Evolutionary conservation across 139 green algal genomes (phyloP).

Genomic region (Tetratostichococcus sp.): DNA sequence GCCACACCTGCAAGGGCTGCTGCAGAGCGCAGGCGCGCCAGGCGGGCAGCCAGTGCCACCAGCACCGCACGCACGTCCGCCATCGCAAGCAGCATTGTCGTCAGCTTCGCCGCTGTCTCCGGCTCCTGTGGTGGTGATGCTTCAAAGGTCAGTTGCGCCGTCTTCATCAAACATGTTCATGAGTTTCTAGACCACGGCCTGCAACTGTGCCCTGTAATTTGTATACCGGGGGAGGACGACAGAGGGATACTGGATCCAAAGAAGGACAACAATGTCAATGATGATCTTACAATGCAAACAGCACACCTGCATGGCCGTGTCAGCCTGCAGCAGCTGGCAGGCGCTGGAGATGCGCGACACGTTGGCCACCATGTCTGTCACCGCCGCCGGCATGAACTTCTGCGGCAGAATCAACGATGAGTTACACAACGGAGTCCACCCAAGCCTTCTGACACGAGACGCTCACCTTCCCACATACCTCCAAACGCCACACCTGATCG

Average conservation of each 20-base stretch:
- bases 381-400: slow-evolving; percentile 2
- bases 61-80: slow-evolving; percentile 64
- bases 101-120: slow-evolving; percentile 20
- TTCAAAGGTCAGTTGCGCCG: too few species aligned
- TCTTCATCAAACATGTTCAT: too few species aligned
- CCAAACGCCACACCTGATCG: neutral
- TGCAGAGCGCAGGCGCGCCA: slow-evolving; percentile 71
- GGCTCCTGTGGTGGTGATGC: neutral
- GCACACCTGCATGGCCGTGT: neutral
- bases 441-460: neutral
- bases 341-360: slow-evolving; percentile 46
- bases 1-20: slow-evolving; percentile 42
- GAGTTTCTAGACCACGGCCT: too few species aligned
- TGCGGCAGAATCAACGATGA: neutral
- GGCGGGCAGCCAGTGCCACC: slow-evolving; percentile 76
- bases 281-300: neutral
- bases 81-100: slow-evolving; percentile 69
- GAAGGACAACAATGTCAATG: neutral
- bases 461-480: neutral
- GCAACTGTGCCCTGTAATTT: too few species aligned
- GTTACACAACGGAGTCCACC: neutral
- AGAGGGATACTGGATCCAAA: too few species aligned
- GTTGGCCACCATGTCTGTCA: slow-evolving; percentile 37
- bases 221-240: too few species aligned
- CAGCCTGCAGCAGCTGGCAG: slow-evolving; percentile 22